These are phyloP conservation scores for Fusarium hostae DNA, from an alignment of 2,329 filamentous ascomycete genomes.

Conservation along the genomic window DNA sequence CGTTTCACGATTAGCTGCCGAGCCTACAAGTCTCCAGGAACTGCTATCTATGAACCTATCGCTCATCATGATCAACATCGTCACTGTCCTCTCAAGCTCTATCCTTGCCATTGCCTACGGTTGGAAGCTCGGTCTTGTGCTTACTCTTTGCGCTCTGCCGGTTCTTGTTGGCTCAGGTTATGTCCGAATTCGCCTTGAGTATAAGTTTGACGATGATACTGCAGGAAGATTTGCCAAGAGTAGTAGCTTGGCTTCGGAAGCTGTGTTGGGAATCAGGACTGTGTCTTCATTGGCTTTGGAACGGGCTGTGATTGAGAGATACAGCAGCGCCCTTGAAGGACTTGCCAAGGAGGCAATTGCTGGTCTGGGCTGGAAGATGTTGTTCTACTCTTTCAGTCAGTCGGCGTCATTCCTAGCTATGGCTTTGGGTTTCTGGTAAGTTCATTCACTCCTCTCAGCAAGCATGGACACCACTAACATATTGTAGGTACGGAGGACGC, in stretches of 20 bases:
- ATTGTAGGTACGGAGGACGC: conserved; percentile 51
- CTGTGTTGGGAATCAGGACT: conserved; percentile 60
- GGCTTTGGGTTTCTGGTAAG: conserved; percentile 54
- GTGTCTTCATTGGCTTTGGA: conserved; percentile 62
- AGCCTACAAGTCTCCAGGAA: conserved; percentile 61
- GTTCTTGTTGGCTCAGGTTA: conserved; percentile 59
- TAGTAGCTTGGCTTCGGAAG: conserved; percentile 61
- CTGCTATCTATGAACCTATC: conserved; percentile 61
- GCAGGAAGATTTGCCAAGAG: conserved; percentile 58
- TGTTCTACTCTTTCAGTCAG: conserved; percentile 55
- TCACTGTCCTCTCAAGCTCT: conserved; percentile 58
- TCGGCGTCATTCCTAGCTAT: conserved; percentile 53
- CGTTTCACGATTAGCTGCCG: conserved; percentile 51
- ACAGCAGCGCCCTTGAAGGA: conserved; percentile 46
- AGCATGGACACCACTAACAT: background rate
- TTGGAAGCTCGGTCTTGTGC: conserved; percentile 63
- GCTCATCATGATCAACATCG: conserved; percentile 58
- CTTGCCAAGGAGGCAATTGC: conserved; percentile 47
- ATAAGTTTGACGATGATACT: conserved; percentile 57
- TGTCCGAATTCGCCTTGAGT: conserved; percentile 60
- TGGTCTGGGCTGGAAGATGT: conserved; percentile 53
- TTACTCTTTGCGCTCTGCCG: conserved; percentile 59
- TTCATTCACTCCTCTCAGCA: background rate
- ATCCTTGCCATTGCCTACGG: conserved; percentile 58
- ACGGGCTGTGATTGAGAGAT: conserved; percentile 52